Percentiles rank a stretch among this genome's conserved stretches.
phyloP scores from a whole-genome alignment of 805 yeast genomes.

The Wickerhamomyces sydowiorum region DNA sequence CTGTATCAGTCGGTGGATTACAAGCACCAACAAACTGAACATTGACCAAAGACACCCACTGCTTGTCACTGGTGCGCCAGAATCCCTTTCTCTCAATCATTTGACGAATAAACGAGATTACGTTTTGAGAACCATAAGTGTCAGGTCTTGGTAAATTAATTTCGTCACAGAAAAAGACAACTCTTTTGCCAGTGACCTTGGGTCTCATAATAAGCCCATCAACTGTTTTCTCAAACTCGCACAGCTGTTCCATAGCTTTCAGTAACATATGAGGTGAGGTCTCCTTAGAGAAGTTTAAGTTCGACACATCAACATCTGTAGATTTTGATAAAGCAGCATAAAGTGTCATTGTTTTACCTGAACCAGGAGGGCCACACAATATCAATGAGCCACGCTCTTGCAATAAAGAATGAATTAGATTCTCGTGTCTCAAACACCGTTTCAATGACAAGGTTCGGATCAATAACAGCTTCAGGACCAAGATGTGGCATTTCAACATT shows the following conservation, averaged over 20 bases:
- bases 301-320: constrained; percentile 51
- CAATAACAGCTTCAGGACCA: constrained; percentile 52
- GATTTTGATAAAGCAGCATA: constrained; percentile 59
- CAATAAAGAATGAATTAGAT: constrained; percentile 49
- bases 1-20: constrained; percentile 80
- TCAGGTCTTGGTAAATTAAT: constrained; percentile 77
- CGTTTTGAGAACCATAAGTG: constrained; percentile 65
- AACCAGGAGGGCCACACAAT: constrained; percentile 95
- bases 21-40: constrained; percentile 94
- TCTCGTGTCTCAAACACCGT: constrained; percentile 60
- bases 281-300: constrained; percentile 80
- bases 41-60: constrained; percentile 61
- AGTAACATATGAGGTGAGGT: constrained; percentile 59
- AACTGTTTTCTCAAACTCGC: constrained; percentile 49
- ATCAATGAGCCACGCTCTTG: constrained; percentile 54
- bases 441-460: constrained; percentile 65
- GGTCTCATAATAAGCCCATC: constrained; percentile 57
- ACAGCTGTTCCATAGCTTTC: constrained; percentile 64
- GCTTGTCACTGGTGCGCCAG: constrained; percentile 54
- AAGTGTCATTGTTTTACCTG: constrained; percentile 93
- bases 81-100: constrained; percentile 71
- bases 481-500: constrained; percentile 38
- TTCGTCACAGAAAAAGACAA: constrained; percentile 88
- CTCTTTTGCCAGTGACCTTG: constrained; percentile 53
- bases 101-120: constrained; percentile 68